Conservation (phyloP, 768 basidiomycete genomes). For the Punctularia strigosozonata region DNA sequence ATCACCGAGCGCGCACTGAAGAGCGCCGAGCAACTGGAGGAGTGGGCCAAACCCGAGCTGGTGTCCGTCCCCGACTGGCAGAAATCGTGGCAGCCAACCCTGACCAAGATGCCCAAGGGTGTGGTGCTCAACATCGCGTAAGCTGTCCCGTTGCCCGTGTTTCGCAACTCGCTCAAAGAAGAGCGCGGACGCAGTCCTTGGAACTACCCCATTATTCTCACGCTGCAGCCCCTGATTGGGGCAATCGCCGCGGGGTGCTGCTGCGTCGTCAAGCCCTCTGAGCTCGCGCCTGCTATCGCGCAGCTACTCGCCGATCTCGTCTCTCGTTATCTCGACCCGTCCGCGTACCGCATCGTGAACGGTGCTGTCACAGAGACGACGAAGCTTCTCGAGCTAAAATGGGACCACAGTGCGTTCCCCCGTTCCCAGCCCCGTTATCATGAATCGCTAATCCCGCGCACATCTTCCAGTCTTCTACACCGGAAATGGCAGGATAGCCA, state of each 20-base stretch:
- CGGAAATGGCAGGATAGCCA: slow-evolving; percentile 21
- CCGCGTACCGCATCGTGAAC: slow-evolving; percentile 41
- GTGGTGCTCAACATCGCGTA: slow-evolving; percentile 3
- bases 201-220: slow-evolving; percentile 4
- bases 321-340: slow-evolving; percentile 27
- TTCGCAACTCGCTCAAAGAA: not conserved
- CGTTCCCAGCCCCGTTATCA: not conserved
- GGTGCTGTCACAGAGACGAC: slow-evolving; percentile 30
- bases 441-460: not conserved
- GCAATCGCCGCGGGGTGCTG: slow-evolving; percentile 16
- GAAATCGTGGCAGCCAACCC: slow-evolving; percentile 1
- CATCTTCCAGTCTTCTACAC: slow-evolving; percentile 18
- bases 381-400: slow-evolving; percentile 22
- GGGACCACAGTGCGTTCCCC: slow-evolving; percentile 23
- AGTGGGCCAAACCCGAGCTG: slow-evolving; percentile 3
- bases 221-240: slow-evolving; percentile 7
- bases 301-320: slow-evolving; percentile 11
- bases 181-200: slow-evolving; percentile 1
- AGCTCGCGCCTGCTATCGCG: slow-evolving; percentile 9
- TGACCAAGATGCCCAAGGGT: slow-evolving; percentile 1
- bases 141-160: not conserved
- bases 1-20: not conserved
- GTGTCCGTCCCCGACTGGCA: not conserved
- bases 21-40: slow-evolving; percentile 1
- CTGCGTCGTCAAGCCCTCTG: slow-evolving; percentile 15